Base-by-base conservation (phyloP, 169 alveolate genomes). In the Cryptosporidium bovis region DNA sequence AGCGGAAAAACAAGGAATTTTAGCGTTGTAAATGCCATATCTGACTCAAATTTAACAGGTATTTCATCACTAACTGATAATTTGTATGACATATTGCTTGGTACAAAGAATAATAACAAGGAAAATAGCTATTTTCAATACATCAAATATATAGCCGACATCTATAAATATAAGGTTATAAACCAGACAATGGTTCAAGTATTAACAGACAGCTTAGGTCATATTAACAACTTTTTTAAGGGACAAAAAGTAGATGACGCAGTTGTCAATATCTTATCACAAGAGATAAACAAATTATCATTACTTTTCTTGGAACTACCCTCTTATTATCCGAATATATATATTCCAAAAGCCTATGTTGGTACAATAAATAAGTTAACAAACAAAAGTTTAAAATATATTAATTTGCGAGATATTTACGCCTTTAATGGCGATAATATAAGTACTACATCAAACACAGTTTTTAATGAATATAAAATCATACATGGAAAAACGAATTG, bases 241-340 rank as follows among this genome's bases (percentile, higher is more conserved):
- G 87, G 69, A 34, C 69, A 68, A 60, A 8, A 40, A 40, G 36
- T 77, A 24, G 77, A 77, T 53, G 18, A 77, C 40, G 71, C 58
- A 34, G 33, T 40, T 20, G 46, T 60, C 53, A 71, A 77, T 29
- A 56, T 77, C 53, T 46, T 77, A 56, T 48, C 18, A 46, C 51
- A 60, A 58, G 87, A 77, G 64, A 51, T 56, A 50, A 58, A 55
- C 48, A 77, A 77, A 71, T 13, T 77, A 40, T 77, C 71, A 27
- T 60, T 64, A 33, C 64, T 77, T n/a, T 77, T 77, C 34, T 56
- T 77, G 64, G 77, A 62, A 77, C 71, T 77, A 12, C 87, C 87
- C 18, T 77, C 87, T 5, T 69, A 69, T 10, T 62, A 58, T 44
- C 71, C 87, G 33, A 62, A 18, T n/a, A 60, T 62, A n/a, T 77